These are phyloP conservation scores for Strigomonas oncopelti DNA, from an alignment of 208 protist species.

Conservation along the genomic window DNA sequence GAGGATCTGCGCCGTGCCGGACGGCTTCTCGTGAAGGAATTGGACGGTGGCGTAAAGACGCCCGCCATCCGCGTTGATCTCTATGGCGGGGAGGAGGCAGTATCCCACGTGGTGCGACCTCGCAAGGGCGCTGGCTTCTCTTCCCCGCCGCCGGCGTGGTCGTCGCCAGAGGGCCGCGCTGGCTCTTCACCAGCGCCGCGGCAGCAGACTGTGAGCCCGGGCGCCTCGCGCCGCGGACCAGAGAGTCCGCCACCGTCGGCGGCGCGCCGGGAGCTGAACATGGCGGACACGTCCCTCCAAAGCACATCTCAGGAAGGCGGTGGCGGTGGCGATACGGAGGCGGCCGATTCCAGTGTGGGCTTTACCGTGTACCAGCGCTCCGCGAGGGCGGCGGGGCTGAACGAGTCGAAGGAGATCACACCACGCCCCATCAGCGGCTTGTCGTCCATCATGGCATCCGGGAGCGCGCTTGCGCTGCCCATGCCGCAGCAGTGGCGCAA, in stretches of 20 bases:
- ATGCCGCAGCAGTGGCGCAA: too few species aligned
- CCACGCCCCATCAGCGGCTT: background rate
- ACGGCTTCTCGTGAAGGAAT: background rate
- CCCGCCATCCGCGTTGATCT: background rate
- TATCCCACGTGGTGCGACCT: background rate
- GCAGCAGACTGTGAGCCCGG: background rate
- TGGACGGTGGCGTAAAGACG: background rate
- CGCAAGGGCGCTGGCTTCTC: background rate
- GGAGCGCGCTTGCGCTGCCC: too few species aligned
- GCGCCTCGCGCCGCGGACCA: background rate
- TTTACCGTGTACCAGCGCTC: too few species aligned
- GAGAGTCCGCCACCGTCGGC: too few species aligned
- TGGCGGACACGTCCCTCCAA: too few species aligned
- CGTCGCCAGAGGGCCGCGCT: background rate
- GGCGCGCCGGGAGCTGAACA: background rate
- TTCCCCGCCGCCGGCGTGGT: background rate
- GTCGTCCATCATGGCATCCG: too few species aligned
- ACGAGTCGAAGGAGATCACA: too few species aligned
- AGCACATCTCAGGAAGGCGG: background rate
- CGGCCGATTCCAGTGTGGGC: background rate
- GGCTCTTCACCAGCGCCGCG: background rate
- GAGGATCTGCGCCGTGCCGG: background rate
- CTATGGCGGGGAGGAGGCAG: conserved; percentile 4
- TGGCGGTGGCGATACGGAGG: background rate
- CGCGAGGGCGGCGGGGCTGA: too few species aligned